A percentile compares a stretch with the other conserved stretches of the same genome.
Conservation (phyloP, 1,284 basidiomycete species). For the Cryptococcus hybrid region DNA sequence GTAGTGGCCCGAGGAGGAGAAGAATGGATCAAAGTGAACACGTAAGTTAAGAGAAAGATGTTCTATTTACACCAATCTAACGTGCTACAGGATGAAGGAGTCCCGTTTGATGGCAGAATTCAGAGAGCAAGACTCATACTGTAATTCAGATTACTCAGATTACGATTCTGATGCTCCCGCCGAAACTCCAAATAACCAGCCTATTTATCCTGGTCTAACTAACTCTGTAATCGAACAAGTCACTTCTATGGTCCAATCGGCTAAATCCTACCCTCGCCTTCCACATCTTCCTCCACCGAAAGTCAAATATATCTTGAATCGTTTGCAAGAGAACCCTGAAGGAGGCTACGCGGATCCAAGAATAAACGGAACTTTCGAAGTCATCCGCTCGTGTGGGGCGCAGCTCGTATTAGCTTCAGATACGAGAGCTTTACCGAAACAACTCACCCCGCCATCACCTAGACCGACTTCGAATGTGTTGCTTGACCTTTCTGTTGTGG, state of each 20-base stretch:
- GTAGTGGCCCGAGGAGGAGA: slow-evolving; percentile 70
- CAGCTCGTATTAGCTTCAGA: slow-evolving; percentile 51
- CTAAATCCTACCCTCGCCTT: slow-evolving; percentile 53
- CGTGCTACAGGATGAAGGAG: slow-evolving; percentile 63
- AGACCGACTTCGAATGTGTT: slow-evolving; percentile 63
- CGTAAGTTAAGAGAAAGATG: slow-evolving; percentile 57
- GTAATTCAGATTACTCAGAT: slow-evolving; percentile 52
- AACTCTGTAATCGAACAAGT: slow-evolving; percentile 57
- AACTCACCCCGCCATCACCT: slow-evolving; percentile 15
- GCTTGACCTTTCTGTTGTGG: slow-evolving; percentile 74
- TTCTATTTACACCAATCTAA: background rate
- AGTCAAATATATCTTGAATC: slow-evolving; percentile 64
- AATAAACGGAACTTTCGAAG: slow-evolving; percentile 60
- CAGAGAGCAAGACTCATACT: slow-evolving; percentile 75
- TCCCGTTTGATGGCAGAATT: slow-evolving; percentile 71
- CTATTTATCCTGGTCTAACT: slow-evolving; percentile 40
- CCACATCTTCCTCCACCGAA: slow-evolving; percentile 32
- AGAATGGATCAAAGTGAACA: slow-evolving; percentile 79
- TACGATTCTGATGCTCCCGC: slow-evolving; percentile 5
- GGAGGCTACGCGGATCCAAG: slow-evolving; percentile 55
- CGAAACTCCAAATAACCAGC: background rate
- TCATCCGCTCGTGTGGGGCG: slow-evolving; percentile 62
- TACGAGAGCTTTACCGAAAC: background rate
- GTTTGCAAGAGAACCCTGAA: slow-evolving; percentile 52
- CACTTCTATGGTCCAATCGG: slow-evolving; percentile 58